Evolutionary conservation across 805 yeast species (phyloP).

Genomic region (Nakazawaea siamensis): DNA sequence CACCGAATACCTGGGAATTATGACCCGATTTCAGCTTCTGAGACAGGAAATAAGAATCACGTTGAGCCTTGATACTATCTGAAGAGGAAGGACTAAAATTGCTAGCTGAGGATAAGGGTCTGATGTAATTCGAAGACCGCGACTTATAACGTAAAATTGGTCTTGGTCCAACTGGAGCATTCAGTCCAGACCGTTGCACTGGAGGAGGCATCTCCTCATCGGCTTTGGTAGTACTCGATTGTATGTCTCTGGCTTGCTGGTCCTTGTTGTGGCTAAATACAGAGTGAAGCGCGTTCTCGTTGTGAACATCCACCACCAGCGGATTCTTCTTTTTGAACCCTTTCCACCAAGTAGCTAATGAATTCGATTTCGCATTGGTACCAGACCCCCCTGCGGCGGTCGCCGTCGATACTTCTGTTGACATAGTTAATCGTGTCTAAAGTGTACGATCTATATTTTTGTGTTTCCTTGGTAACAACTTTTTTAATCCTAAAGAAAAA

Average conservation of each 20-base stretch:
- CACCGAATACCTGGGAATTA: conserved; percentile 66
- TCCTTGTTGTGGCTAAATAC: too few species aligned
- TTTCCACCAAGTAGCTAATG: conserved; percentile 24
- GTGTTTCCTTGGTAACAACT: too few species aligned
- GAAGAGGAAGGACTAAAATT: conserved; percentile 29
- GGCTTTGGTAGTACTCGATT: background rate
- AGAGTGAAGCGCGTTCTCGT: conserved; percentile 1
- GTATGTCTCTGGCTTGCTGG: background rate
- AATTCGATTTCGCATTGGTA: too few species aligned
- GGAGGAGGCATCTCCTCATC: too few species aligned
- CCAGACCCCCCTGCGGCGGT: too few species aligned
- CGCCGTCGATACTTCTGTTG: background rate
- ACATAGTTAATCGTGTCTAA: too few species aligned
- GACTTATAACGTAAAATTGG: conserved; percentile 44
- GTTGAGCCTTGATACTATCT: conserved; percentile 31
- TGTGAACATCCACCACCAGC: conserved; percentile 1
- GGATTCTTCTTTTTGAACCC: conserved; percentile 15
- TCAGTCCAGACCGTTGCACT: background rate
- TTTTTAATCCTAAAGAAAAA: too few species aligned
- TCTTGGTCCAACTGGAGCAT: conserved; percentile 18
- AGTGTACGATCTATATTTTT: too few species aligned
- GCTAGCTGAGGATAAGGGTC: conserved; percentile 17
- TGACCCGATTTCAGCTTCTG: conserved; percentile 34
- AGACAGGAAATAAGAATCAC: conserved; percentile 39
- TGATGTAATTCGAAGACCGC: conserved; percentile 39